phyloP scores from a whole-genome alignment of 2,329 filamentous ascomycete genomes.

The Fusarium mundagurra region DNA sequence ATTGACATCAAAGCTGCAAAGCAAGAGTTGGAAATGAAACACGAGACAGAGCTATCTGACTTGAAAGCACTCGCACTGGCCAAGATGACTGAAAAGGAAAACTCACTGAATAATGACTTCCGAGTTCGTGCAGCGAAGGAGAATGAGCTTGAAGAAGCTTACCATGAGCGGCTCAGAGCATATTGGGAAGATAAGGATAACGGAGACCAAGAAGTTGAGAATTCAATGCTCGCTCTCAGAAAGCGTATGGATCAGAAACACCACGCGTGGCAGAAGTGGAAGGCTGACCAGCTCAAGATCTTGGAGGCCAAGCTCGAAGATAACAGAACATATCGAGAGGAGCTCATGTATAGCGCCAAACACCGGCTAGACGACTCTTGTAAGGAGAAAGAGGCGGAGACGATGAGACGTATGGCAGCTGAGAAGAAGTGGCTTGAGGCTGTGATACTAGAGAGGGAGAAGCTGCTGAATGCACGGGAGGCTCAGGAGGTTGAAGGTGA shows the following conservation, averaged over 20 bases:
- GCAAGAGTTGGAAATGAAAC: slow-evolving; percentile 46
- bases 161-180: slow-evolving; percentile 49
- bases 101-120: slow-evolving; percentile 53
- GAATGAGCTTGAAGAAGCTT: slow-evolving; percentile 55
- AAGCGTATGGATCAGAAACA: slow-evolving; percentile 55
- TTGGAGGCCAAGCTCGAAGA: slow-evolving; percentile 52
- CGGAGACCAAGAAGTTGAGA: slow-evolving; percentile 46
- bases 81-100: slow-evolving; percentile 49
- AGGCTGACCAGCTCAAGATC: slow-evolving; percentile 51
- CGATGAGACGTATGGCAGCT: slow-evolving; percentile 49
- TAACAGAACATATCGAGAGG: slow-evolving; percentile 51
- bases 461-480: slow-evolving; percentile 55
- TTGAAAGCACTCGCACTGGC: slow-evolving; percentile 39
- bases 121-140: slow-evolving; percentile 53
- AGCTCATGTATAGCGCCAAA: slow-evolving; percentile 55
- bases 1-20: slow-evolving; percentile 38
- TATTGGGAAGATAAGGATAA: slow-evolving; percentile 52
- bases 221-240: slow-evolving; percentile 49
- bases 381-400: slow-evolving; percentile 46
- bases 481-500: slow-evolving; percentile 55
- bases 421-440: slow-evolving; percentile 60
- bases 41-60: slow-evolving; percentile 47
- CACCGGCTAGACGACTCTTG: slow-evolving; percentile 44
- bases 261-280: slow-evolving; percentile 54
- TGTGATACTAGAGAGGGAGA: slow-evolving; percentile 56